phyloP scores from a whole-genome alignment of 768 basidiomycete species.

The Tubosaeta sp. region DNA sequence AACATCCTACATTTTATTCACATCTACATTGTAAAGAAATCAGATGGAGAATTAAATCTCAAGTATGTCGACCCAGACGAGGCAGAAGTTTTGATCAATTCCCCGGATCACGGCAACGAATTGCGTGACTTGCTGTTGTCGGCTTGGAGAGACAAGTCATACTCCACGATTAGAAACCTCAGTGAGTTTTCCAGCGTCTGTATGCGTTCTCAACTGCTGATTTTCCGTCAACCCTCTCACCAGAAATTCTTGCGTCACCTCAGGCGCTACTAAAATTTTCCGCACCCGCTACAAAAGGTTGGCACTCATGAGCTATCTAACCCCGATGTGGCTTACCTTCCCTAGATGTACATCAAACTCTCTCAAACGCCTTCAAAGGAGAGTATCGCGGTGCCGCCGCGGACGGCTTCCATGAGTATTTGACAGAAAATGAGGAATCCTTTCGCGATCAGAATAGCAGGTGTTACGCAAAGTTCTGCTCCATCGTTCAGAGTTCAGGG shows the following conservation, averaged over 20 bases:
- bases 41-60: no score
- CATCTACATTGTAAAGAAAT: no score
- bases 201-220: not conserved
- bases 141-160: no score
- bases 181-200: not conserved
- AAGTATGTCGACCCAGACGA: no score
- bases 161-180: not conserved
- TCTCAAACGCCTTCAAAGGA: not conserved
- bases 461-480: no score
- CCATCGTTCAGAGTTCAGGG: constrained; percentile 9
- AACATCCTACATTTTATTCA: no score
- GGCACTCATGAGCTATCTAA: not conserved
- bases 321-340: not conserved
- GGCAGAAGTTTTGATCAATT: no score
- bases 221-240: not conserved
- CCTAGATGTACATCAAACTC: not conserved
- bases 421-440: no score
- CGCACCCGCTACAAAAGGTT: not conserved
- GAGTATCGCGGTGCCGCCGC: not conserved
- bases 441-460: no score
- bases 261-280: not conserved
- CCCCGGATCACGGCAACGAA: no score
- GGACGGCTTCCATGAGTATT: constrained; percentile 6
- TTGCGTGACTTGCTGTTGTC: no score
- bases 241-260: not conserved